Conservation (phyloP, 345 rosid genomes). For the Euphorbia pulcherrima region DNA sequence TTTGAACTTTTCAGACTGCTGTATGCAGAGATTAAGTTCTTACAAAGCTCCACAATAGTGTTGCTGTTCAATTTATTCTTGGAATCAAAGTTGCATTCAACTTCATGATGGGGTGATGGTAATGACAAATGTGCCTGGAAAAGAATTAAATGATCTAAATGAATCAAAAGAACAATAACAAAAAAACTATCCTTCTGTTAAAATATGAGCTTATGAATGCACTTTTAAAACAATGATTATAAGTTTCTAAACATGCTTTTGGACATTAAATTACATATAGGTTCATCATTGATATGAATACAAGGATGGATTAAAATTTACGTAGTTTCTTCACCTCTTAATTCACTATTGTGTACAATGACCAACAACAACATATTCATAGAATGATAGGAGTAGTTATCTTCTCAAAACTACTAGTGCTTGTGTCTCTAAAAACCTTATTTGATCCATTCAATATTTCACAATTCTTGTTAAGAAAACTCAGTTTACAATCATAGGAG, state of each 20-base stretch:
- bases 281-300: not conserved
- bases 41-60: constrained; percentile 54
- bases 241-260: not conserved
- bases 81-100: constrained; percentile 15
- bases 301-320: not conserved
- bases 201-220: not conserved
- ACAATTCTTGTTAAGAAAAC: not conserved
- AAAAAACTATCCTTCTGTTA: not conserved
- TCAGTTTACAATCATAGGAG: not conserved
- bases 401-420: not conserved
- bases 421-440: not conserved
- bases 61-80: constrained; percentile 23
- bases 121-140: constrained; percentile 57
- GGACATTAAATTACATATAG: not conserved
- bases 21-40: constrained; percentile 52
- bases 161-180: not conserved
- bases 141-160: constrained; percentile 8
- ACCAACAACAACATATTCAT: not conserved
- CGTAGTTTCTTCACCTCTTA: not conserved
- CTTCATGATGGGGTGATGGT: constrained; percentile 17
- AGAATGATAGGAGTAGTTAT: not conserved
- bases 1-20: constrained; percentile 40
- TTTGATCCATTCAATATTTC: not conserved
- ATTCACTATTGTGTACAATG: not conserved
- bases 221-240: not conserved